Evolutionary conservation across 139 green algal genomes (phyloP).

Genomic region (Deuterostichococcus epilithicus): DNA sequence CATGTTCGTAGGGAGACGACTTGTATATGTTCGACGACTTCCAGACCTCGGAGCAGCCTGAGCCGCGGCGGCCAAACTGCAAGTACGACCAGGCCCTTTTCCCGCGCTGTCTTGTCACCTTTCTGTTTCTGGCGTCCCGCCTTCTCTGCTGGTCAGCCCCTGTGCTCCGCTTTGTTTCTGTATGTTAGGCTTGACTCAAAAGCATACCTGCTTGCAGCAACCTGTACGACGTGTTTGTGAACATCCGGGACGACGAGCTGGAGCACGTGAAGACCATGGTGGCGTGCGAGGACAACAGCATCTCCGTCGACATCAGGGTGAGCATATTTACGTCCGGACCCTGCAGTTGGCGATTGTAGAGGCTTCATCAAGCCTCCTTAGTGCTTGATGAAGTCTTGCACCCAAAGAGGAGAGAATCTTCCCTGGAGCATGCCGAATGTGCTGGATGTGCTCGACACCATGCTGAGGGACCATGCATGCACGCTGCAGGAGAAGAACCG

Average conservation of each 20-base stretch:
- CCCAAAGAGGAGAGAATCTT: too few relatives aligned
- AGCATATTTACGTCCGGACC: not conserved
- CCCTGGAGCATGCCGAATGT: too few relatives aligned
- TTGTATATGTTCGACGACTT: constrained; percentile 82
- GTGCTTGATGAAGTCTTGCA: not conserved
- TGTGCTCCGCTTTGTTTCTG: too few relatives aligned
- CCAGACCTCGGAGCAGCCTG: constrained; percentile 37
- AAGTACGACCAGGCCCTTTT: constrained; percentile 40
- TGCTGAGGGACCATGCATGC: not conserved
- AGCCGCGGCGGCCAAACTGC: constrained; percentile 33
- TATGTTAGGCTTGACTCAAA: too few relatives aligned
- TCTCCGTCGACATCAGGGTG: not conserved
- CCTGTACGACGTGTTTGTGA: constrained; percentile 86
- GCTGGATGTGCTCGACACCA: too few relatives aligned
- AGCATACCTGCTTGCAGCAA: constrained; percentile 27
- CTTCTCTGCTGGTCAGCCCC: not conserved
- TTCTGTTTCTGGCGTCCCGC: not conserved
- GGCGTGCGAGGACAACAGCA: constrained; percentile 59
- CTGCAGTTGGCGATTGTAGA: not conserved
- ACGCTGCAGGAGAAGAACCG: not conserved
- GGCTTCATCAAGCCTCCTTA: not conserved
- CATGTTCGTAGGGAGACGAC: constrained; percentile 42
- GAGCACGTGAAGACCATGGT: constrained; percentile 95
- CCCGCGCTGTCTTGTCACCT: not conserved
- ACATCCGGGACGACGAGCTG: constrained; percentile 87